Base-by-base conservation (phyloP, 371 early-diverging fungal genomes). In the Blakeslea trispora region DNA sequence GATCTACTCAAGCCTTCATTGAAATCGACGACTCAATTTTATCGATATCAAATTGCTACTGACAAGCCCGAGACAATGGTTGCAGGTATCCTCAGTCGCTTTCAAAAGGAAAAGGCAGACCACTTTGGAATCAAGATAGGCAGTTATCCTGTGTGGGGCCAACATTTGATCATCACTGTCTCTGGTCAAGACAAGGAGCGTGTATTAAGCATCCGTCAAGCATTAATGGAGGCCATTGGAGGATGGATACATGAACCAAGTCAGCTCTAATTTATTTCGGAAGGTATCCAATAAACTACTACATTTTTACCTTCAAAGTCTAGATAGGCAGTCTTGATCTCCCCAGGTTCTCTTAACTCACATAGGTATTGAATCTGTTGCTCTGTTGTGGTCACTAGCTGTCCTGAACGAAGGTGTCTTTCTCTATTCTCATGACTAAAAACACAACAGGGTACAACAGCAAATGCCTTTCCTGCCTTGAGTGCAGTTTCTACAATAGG, bases 401-500 rank as follows among this genome's bases (percentile, higher is more conserved):
- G 63, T 4, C 79, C 82, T 10, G 55, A 61, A 14, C 43, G 41
- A 13, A 82, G 52, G 11, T 62, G 63, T 34, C 82, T 66, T 23
- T 74, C 66, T 6, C 71, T 66, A 42, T 77, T 76, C 17, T 81
- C 77, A 18, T 79, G 71, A 22, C 75, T 74, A 64, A 85, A 85
- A 0, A 85, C 83, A 60, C 85, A 85, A 41, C 85, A 85, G 1
- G 85, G 85, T 3, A 85, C 74, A 4, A 85, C 71, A 2, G 83
- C 83, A 64, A 85, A 85, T 0, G 85, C 66, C 35, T 80, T 85
- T 3, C 63, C 60, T 5, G 63, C 42, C 18, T 66, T 62, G 14
- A 85, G 52, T 0, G 85, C 83, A 5, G 64, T 60, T 24, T 79
- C 75, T 5, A 85, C 81, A 58, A 85, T 82, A 0, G 80, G 79